These are phyloP conservation scores for Suillus paluster DNA, from an alignment of 768 basidiomycete species.

Conservation along the genomic window DNA sequence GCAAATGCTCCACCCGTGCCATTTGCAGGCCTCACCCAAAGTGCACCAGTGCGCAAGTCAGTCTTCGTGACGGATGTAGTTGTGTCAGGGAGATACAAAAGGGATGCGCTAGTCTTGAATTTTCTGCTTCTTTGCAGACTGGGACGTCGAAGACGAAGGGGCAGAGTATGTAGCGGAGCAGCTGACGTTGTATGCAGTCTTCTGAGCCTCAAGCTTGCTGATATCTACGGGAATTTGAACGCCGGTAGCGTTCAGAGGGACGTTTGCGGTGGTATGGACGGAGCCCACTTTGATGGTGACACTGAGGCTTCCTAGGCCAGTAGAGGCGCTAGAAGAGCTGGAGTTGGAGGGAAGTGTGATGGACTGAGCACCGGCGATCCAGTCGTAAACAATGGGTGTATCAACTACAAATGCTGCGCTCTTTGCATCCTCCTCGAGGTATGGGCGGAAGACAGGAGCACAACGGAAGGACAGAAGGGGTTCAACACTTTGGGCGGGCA, in stretches of 20 bases:
- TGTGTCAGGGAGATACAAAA: conserved; percentile 48
- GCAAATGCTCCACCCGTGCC: conserved; percentile 28
- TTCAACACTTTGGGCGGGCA: conserved; percentile 35
- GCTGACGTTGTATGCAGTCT: conserved; percentile 34
- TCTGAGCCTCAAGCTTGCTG: conserved; percentile 30
- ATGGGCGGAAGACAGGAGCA: conserved; percentile 50
- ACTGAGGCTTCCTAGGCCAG: conserved; percentile 15
- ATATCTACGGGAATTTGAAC: conserved; percentile 40
- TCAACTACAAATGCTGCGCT: conserved; percentile 40
- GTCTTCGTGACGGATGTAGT: conserved; percentile 49
- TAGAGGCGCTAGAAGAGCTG: not conserved
- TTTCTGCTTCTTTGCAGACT: conserved; percentile 21
- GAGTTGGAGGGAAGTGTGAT: conserved; percentile 25
- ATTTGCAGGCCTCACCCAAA: conserved; percentile 42
- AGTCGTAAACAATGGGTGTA: conserved; percentile 38
- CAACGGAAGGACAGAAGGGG: conserved; percentile 53
- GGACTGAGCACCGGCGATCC: conserved; percentile 39
- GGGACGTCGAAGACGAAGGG: conserved; percentile 5
- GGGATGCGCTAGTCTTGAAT: conserved; percentile 35
- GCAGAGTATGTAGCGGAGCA: conserved; percentile 38
- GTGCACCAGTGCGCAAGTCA: conserved; percentile 49
- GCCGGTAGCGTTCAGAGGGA: conserved; percentile 44
- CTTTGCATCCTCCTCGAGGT: conserved; percentile 45
- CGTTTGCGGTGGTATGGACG: conserved; percentile 25
- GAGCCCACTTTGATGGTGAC: conserved; percentile 39